phyloP scores from a whole-genome alignment of 2,329 filamentous ascomycete genomes.

The Pseudogymnoascus sp. region DNA sequence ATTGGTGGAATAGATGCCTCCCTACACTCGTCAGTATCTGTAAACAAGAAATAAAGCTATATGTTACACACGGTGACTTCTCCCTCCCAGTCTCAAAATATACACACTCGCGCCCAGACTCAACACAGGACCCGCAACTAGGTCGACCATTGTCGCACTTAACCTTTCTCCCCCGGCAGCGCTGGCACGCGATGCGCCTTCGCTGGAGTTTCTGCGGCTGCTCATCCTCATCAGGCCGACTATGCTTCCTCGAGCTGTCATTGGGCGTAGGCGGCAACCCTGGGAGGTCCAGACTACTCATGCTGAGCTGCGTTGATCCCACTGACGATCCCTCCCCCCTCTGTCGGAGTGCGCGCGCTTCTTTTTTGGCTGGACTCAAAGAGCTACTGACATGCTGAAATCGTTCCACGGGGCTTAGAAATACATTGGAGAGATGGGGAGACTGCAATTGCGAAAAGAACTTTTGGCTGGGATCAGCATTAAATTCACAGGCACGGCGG shows the following conservation, averaged over 20 bases:
- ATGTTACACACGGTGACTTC: not conserved
- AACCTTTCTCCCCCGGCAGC: constrained; percentile 23
- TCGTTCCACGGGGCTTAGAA: not conserved
- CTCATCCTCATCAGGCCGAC: not conserved
- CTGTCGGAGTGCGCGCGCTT: not conserved
- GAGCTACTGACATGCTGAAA: not conserved
- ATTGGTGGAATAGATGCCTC: constrained; percentile 11
- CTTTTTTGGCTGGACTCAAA: not conserved
- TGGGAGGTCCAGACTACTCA: not conserved
- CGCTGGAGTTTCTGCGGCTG: not conserved
- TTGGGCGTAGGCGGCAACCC: not conserved
- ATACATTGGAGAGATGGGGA: not conserved
- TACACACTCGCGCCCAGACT: constrained; percentile 18
- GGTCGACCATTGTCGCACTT: constrained; percentile 23
- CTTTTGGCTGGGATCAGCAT: not conserved
- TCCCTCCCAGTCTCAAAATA: constrained; percentile 13
- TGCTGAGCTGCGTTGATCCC: not conserved
- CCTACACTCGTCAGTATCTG: not conserved
- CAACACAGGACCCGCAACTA: constrained; percentile 18
- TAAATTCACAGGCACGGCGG: not conserved
- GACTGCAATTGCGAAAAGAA: not conserved
- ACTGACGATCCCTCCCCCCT: not conserved
- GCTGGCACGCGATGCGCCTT: constrained; percentile 18
- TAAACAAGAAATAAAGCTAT: not conserved
- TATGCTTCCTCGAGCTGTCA: not conserved